A percentile compares a stretch with the other conserved stretches of the same genome.
phyloP scores from a whole-genome alignment of 2,329 filamentous ascomycete species.

The Claviceps sorghi region DNA sequence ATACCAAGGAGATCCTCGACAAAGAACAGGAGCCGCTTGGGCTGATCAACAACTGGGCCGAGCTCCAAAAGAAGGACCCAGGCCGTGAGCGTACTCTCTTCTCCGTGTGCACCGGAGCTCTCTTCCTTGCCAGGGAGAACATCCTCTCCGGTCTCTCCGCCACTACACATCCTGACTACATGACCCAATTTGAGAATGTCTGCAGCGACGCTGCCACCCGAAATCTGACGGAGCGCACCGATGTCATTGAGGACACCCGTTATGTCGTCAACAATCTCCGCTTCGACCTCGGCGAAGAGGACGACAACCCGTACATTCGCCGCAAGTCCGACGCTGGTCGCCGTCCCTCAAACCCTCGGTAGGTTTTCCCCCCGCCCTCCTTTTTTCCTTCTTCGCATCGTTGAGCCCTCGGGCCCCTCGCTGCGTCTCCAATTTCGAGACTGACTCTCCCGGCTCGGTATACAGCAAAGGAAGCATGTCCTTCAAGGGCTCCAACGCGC shows the following conservation, averaged over 20 bases:
- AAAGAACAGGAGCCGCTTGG: slow-evolving; percentile 52
- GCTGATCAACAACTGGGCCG: slow-evolving; percentile 62
- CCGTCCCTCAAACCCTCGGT: slow-evolving; percentile 47
- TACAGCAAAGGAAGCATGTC: slow-evolving; percentile 69
- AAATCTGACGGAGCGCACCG: slow-evolving; percentile 61
- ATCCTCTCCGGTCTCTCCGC: slow-evolving; percentile 66
- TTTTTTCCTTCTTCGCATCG: background rate
- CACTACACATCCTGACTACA: slow-evolving; percentile 68
- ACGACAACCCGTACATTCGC: slow-evolving; percentile 72
- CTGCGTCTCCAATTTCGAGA: background rate
- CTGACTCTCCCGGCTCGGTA: slow-evolving; percentile 1
- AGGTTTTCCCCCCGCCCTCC: slow-evolving; percentile 15
- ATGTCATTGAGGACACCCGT: slow-evolving; percentile 65
- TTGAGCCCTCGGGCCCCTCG: too few relatives aligned
- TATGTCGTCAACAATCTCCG: slow-evolving; percentile 88
- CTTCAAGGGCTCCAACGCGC: slow-evolving; percentile 57
- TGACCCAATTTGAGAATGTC: slow-evolving; percentile 68
- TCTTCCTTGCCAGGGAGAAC: slow-evolving; percentile 63
- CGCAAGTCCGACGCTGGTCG: slow-evolving; percentile 53
- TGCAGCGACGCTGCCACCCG: slow-evolving; percentile 59
- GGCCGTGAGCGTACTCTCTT: slow-evolving; percentile 67
- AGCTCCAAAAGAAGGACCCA: slow-evolving; percentile 67
- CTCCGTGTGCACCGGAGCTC: slow-evolving; percentile 64
- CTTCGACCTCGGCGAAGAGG: slow-evolving; percentile 68
- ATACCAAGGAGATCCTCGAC: slow-evolving; percentile 48